Conservation (phyloP, 768 basidiomycete species). For the Leucocoprinus birnbaumii region DNA sequence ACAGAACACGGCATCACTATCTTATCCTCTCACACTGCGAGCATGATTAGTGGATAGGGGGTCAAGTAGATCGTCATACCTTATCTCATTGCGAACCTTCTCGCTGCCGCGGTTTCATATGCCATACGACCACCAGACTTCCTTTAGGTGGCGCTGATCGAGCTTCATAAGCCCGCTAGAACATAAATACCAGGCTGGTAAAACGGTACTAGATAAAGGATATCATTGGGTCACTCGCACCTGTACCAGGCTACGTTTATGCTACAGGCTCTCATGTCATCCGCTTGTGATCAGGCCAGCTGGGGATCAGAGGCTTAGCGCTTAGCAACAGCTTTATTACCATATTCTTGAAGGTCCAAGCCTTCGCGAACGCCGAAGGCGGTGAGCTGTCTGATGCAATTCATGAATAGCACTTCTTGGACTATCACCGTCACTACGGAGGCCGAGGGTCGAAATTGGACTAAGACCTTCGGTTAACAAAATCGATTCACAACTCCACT, state of each 20-base stretch:
- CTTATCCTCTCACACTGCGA: too few species aligned
- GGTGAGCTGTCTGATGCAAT: not conserved
- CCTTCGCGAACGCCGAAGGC: not conserved
- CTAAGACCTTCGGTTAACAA: not conserved
- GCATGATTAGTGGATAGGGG: not conserved
- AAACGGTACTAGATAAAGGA: not conserved
- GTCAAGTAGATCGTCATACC: too few species aligned
- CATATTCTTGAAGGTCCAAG: not conserved
- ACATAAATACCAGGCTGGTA: not conserved
- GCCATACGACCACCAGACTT: not conserved
- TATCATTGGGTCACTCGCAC: not conserved
- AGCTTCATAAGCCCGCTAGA: not conserved
- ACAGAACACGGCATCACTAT: too few species aligned
- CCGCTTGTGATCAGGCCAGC: too few species aligned
- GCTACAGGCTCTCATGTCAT: slow-evolving; percentile 1
- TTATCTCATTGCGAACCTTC: not conserved
- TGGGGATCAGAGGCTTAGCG: not conserved
- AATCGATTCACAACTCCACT: not conserved
- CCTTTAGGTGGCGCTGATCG: slow-evolving; percentile 1
- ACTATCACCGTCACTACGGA: not conserved
- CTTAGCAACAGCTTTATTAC: not conserved
- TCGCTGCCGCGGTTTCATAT: not conserved
- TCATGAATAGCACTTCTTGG: not conserved
- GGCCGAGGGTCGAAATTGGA: too few species aligned
- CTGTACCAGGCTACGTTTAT: not conserved